A percentile compares a stretch with the other conserved stretches of the same genome.
phyloP scores from a whole-genome alignment of 2,329 filamentous ascomycete genomes.

The Fusarium pseudocircinatum region DNA sequence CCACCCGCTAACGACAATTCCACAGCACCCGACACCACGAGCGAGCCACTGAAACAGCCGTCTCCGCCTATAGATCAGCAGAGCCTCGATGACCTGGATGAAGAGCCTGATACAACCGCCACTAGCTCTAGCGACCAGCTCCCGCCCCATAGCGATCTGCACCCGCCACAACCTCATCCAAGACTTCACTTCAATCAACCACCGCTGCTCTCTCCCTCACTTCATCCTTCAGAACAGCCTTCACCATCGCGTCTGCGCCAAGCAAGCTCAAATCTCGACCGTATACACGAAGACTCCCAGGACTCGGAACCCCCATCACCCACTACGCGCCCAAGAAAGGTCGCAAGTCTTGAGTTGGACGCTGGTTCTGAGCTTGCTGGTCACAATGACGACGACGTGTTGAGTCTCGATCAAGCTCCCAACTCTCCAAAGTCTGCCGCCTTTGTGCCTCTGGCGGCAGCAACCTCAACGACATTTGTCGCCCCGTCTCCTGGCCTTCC shows the following conservation, averaged over 20 bases:
- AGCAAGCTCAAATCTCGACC: conserved; percentile 40
- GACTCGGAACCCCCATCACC: conserved; percentile 19
- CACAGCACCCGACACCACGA: conserved; percentile 17
- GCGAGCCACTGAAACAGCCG: conserved; percentile 36
- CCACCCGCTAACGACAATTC: conserved; percentile 34
- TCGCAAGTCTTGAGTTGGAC: conserved; percentile 34
- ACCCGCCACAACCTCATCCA: conserved; percentile 35
- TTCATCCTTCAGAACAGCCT: conserved; percentile 28
- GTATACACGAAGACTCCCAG: conserved; percentile 40
- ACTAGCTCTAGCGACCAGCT: conserved; percentile 40
- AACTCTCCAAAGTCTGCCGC: conserved; percentile 28
- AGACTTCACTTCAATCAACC: conserved; percentile 30
- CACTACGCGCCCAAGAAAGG: conserved; percentile 23
- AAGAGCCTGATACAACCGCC: conserved; percentile 34
- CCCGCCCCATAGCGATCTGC: conserved; percentile 37
- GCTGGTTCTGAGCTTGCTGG: conserved; percentile 31
- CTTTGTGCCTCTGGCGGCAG: conserved; percentile 20
- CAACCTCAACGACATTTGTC: conserved; percentile 54
- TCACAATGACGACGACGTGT: conserved; percentile 41
- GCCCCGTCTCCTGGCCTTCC: conserved; percentile 40
- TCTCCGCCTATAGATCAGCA: conserved; percentile 34
- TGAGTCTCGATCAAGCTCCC: conserved; percentile 43
- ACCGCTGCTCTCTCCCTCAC: conserved; percentile 31
- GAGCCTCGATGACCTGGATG: conserved; percentile 26
- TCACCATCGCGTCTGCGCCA: conserved; percentile 35